Base-by-base conservation (phyloP, 805 yeast genomes). In the Zygotorulaspora sp. region DNA sequence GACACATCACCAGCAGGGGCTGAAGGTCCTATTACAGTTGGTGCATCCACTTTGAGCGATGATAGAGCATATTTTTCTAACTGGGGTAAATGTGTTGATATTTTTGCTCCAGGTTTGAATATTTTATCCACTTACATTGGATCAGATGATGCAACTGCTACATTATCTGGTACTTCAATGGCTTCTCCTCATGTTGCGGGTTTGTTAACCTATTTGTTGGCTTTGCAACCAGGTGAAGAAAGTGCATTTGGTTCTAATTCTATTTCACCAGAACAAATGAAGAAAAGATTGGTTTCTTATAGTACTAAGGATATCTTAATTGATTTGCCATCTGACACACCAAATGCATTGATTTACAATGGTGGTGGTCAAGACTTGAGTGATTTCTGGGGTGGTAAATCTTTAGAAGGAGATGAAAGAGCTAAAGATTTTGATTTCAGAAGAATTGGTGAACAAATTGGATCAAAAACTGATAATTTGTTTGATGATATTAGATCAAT, bases 151-250 rank as follows among this genome's bases (percentile, higher is more conserved):
- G 84, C 88, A 29, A 82, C 90, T 49, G 88, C 92, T 30, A 77
- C 85, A 26, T 71, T 84, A 61, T 83, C 95, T 25, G 98, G 98
- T 66, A 90, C 97, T 8, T 90, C 97, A 11, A 90, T 90, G 98
- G 96, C 97, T 15, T 83, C 97, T 25, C 97, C 98, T 31, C 96
- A 88, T 58, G 89, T 89, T 51, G 81, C 88, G 43, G 98, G 98
- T 52, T 72, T 90, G 62, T 77, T 88, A 57, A 76, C 96, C 6
- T 90, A 90, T 73, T 90, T 77, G 68, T 70, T 89, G 60, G 82
- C 95, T 5, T 75, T 88, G 63, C 86, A 83, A 67, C 95, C 96
- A 49, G 82, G 75, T 30, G 62, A 78, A 10, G 76, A 71, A 33
- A 80, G 88, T 35, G 77, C 76, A 58, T 83, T 74, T 58, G 74